Percentiles rank a stretch among this genome's conserved stretches.
Conservation (phyloP, 495 filamentous ascomycete genomes). For the Extremus antarcticus region DNA sequence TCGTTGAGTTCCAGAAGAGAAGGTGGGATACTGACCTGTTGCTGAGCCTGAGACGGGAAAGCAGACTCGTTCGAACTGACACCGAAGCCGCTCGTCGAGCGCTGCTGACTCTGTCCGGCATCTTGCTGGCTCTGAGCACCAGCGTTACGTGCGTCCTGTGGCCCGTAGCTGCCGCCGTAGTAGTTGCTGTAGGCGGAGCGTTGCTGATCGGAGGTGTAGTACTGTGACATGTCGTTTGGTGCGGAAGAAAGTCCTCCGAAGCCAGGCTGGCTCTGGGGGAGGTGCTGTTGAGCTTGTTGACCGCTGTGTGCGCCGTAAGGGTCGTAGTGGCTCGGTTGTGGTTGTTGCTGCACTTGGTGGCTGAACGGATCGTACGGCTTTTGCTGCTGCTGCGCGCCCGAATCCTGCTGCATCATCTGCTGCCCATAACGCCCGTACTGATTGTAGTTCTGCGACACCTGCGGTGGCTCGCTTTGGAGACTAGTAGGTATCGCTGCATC, state of each 20-base stretch:
- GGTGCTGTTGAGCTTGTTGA: constrained; percentile 31
- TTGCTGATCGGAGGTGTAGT: constrained; percentile 70
- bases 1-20: constrained; percentile 1
- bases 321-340: constrained; percentile 46
- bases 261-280: constrained; percentile 38
- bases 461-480: constrained; percentile 7
- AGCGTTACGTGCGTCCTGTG: constrained; percentile 47
- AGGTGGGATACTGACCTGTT: constrained; percentile 26
- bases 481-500: constrained; percentile 12
- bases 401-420: constrained; percentile 44
- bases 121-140: constrained; percentile 49
- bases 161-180: constrained; percentile 61
- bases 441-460: constrained; percentile 33
- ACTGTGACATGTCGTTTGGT: constrained; percentile 69
- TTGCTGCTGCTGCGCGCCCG: constrained; percentile 45
- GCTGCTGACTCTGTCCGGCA: constrained; percentile 53
- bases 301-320: constrained; percentile 38
- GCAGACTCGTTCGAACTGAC: constrained; percentile 56
- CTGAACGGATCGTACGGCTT: constrained; percentile 85
- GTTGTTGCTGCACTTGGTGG: constrained; percentile 61
- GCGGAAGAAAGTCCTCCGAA: constrained; percentile 57
- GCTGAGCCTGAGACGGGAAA: constrained; percentile 34
- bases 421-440: constrained; percentile 61
- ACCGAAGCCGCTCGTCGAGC: constrained; percentile 65
- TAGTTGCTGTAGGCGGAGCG: constrained; percentile 68